Base-by-base conservation (phyloP, 2,329 filamentous ascomycete genomes). In the Penicillium sp. region DNA sequence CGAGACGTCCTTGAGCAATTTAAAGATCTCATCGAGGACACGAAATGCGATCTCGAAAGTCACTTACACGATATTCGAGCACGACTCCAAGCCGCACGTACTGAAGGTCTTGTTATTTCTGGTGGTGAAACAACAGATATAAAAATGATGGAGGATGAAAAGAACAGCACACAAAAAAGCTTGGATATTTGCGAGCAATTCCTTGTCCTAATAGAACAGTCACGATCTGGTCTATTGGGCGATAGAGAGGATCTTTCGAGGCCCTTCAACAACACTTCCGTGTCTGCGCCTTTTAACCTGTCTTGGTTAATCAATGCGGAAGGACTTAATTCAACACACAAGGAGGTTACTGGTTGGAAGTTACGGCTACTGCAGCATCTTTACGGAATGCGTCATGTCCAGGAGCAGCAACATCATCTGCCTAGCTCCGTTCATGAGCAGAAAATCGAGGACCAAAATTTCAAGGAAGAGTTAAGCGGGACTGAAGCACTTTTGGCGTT, bases 1-100 rank as follows among this genome's bases (percentile, higher is more conserved):
- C 30, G 22, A 13, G 23, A 15, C 10, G 29, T 38, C 27, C 1
- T 38, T 10, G 37, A 39, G 26, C 31, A 39, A 31, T 39, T 30
- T 13, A 39, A 39, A 30, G 37, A 39, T 10, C 32, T 39, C 14
- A 35, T 39, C n/a, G 26, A 39, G 20, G 35, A 39, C 15, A 39
- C 37, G 11, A 39, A 39, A 30, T 39, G 14, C 23, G 37, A 39
- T 34, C 37, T 39, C 6, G 37, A 35, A 30, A 30, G 27, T 25
- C 27, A 37, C 20, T 17, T 37, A 17, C 8, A 37, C 18, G 27
- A 6, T 12, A 37, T 37, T 37, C 18, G 28, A 15, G 12, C 18
- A n/a, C 16, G 34, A 30, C 11, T 37, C 22, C 27, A 37, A n/a
- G 20, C 26, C 9, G 31, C 32, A 27, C 26, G 12, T 30, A 5